These are phyloP conservation scores for Moniliella sp. DNA, from an alignment of 1,284 basidiomycete species.

Conservation along the genomic window DNA sequence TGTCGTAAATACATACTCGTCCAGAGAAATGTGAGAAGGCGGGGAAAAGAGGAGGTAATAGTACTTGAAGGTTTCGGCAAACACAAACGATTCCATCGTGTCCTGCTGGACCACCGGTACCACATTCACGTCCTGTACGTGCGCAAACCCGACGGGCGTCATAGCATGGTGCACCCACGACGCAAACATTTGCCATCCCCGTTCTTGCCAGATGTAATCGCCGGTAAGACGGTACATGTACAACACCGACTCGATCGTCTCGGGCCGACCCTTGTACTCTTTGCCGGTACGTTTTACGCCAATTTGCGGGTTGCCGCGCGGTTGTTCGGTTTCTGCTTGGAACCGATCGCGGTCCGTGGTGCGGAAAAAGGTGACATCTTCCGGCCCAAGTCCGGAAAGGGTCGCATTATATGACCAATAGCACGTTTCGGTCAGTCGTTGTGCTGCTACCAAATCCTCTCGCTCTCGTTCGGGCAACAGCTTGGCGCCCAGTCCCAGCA, in stretches of 20 bases:
- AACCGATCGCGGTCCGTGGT: constrained; percentile 17
- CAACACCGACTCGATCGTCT: constrained; percentile 42
- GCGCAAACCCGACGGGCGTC: constrained; percentile 35
- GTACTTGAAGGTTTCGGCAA: constrained; percentile 40
- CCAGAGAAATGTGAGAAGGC: constrained; percentile 39
- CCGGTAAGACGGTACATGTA: constrained; percentile 42
- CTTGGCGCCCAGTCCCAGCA: constrained; percentile 40
- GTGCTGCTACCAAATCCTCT: constrained; percentile 36
- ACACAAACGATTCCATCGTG: constrained; percentile 40
- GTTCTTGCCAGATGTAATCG: constrained; percentile 41
- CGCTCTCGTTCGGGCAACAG: constrained; percentile 34
- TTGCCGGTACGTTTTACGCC: constrained; percentile 12
- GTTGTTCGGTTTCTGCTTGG: constrained; percentile 1
- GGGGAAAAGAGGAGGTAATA: constrained; percentile 37
- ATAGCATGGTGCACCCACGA: constrained; percentile 38
- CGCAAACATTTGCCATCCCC: constrained; percentile 44
- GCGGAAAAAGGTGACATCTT: constrained; percentile 17
- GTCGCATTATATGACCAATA: constrained; percentile 37
- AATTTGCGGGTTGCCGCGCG: constrained; percentile 22
- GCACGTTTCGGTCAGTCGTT: constrained; percentile 38
- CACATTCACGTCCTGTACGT: constrained; percentile 35
- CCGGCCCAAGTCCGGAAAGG: constrained; percentile 27
- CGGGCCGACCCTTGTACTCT: constrained; percentile 36
- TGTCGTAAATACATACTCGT: constrained; percentile 42
- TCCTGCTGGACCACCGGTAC: constrained; percentile 27